Base-by-base conservation (phyloP, 202 grass and related monocot genomes). In the Setaria italica region DNA sequence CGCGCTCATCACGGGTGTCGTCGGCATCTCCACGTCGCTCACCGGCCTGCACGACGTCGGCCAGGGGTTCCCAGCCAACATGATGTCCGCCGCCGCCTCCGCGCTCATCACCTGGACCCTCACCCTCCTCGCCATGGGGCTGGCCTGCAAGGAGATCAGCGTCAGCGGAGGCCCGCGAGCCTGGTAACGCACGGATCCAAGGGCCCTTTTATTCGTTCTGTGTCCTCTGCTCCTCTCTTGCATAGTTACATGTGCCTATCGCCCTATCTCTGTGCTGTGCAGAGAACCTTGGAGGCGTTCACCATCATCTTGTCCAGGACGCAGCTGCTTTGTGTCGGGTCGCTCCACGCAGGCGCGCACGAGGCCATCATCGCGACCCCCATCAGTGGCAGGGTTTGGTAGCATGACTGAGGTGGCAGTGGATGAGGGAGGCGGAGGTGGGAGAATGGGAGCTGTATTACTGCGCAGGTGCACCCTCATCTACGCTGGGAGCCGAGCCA, bases 61-160 rank as follows among this genome's bases (percentile, higher is more conserved):
- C 49, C 49, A 73, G 65, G 67, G 80, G 15, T 30, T 13, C 35
- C 75, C 79, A 2, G 82, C 90, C 72, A 91, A 69, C 87, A 62
- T 96, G 87, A 82, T 94, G 82, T 96, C 97, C 15, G 93, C 97
- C 54, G 64, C 90, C 12, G 82, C 91, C 19, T 83, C 85, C 67
- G 79, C 97, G 16, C n/a, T 92, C 76, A 57, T 99, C 79, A 17
- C 90, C 59, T 99, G 91, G 97, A 86, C 68, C 1, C 97, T 99
- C 85, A 96, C 96, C 64, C 62, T 99, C 78, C 84, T 99, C 53
- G 88, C 96, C 71, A 94, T 99, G 93, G 96, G 97, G 15, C 73
- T 99, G 65, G 97, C 93, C 39, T 99, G 93, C 84, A 96, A 96
- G 86, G 93, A 99, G 90, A 99, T 99, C 72, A 94, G 90, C 86